These are phyloP conservation scores for Euptelea pleiosperma DNA, from an alignment of 164 flowering plant species.

Conservation along the genomic window DNA sequence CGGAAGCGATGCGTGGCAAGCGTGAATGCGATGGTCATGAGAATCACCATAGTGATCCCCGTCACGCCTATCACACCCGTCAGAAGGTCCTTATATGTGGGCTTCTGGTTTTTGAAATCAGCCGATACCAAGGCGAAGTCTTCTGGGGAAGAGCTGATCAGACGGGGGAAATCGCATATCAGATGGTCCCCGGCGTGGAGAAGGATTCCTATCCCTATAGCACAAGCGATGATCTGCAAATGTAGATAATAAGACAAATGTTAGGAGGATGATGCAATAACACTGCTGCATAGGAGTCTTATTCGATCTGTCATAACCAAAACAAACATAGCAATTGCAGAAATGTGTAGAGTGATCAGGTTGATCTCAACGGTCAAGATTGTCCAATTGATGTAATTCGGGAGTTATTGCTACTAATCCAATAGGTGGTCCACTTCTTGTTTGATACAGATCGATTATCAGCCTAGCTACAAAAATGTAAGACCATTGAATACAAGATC, in stretches of 20 bases:
- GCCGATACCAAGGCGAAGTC: slow-evolving; percentile 51
- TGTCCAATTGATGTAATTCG: too few relatives aligned
- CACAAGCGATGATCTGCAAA: slow-evolving; percentile 66
- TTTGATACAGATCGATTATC: too few relatives aligned
- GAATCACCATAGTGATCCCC: slow-evolving; percentile 69
- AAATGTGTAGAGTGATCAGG: too few relatives aligned
- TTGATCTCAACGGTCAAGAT: too few relatives aligned
- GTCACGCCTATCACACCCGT: slow-evolving; percentile 63
- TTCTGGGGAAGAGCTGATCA: slow-evolving; percentile 45
- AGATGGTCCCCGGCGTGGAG: slow-evolving; percentile 81
- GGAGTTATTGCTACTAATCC: too few relatives aligned
- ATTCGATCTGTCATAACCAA: too few relatives aligned
- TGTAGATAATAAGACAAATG: neutral
- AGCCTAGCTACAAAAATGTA: too few relatives aligned
- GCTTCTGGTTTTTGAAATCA: slow-evolving; percentile 53
- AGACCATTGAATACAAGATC: too few relatives aligned
- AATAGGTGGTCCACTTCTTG: too few relatives aligned
- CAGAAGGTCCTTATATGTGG: slow-evolving; percentile 51
- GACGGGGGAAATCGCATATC: slow-evolving; percentile 78
- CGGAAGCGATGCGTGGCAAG: slow-evolving; percentile 65
- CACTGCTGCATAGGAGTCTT: too few relatives aligned
- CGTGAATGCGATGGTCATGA: slow-evolving; percentile 67
- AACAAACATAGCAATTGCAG: too few relatives aligned
- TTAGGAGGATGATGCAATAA: too few relatives aligned
- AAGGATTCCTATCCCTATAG: slow-evolving; percentile 51